Conservation (phyloP, 1,139 yeast species). For the Taiozyma onychis region DNA sequence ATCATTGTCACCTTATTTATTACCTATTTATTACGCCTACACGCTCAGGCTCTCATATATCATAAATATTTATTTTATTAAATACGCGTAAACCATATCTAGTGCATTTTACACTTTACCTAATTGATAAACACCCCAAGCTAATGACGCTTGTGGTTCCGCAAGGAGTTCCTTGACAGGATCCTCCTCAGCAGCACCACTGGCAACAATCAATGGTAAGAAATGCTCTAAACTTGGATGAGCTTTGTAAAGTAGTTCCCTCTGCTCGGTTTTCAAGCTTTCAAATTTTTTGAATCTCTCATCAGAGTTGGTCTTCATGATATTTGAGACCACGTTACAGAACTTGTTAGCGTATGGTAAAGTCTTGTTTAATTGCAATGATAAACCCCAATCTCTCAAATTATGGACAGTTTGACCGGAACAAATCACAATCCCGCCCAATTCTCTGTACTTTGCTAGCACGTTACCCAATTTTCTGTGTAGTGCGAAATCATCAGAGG, state of each 20-base stretch:
- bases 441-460: conserved; percentile 44
- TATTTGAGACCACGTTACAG: conserved; percentile 36
- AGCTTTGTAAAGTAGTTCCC: conserved; percentile 41
- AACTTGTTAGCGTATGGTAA: conserved; percentile 49
- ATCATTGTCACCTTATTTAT: conserved; percentile 1
- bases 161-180: conserved; percentile 42
- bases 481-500: conserved; percentile 36
- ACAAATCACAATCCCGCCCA: conserved; percentile 48
- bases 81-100: neutral
- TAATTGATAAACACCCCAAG: conserved; percentile 64
- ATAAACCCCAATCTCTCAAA: conserved; percentile 43
- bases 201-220: conserved; percentile 61
- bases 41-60: conserved; percentile 3
- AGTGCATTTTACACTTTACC: conserved; percentile 11
- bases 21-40: conserved; percentile 2
- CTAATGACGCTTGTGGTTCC: conserved; percentile 42
- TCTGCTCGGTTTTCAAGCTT: conserved; percentile 27
- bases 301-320: conserved; percentile 26
- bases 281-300: conserved; percentile 29
- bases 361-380: conserved; percentile 19
- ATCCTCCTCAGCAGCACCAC: conserved; percentile 47
- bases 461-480: conserved; percentile 54
- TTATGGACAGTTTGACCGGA: conserved; percentile 84
- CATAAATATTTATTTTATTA: neutral
- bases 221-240: conserved; percentile 78